Percentiles rank a stretch among this genome's conserved stretches.
Evolutionary conservation across 257 asterid species (phyloP).

Genomic region (Voacanga thouarsii): DNA sequence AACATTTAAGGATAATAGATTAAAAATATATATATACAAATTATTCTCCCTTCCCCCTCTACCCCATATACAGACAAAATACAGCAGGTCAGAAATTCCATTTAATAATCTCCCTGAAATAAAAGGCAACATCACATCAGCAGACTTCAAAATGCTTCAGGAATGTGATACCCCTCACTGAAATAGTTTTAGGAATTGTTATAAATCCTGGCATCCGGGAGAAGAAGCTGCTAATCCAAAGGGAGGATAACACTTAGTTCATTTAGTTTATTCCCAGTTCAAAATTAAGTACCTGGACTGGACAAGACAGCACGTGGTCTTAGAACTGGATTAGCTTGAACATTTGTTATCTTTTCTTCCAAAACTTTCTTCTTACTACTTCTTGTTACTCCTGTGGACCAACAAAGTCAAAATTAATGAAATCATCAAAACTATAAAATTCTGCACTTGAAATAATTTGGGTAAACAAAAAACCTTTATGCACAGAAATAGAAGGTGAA

Average conservation of each 20-base stretch:
- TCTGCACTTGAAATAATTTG: neutral
- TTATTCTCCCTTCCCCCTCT: neutral
- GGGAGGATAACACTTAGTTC: neutral
- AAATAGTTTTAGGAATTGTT: neutral
- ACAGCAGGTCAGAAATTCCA: neutral
- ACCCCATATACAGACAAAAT: neutral
- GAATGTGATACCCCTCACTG: neutral
- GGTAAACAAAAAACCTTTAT: constrained; percentile 41
- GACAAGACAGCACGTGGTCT: constrained; percentile 98
- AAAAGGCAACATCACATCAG: neutral
- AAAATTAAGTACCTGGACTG: constrained; percentile 60
- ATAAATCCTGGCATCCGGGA: neutral
- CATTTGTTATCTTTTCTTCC: constrained; percentile 39
- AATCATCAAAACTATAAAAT: neutral
- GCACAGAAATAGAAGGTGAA: constrained; percentile 29
- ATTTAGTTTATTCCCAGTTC: neutral
- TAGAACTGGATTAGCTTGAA: constrained; percentile 57
- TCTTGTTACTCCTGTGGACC: constrained; percentile 30
- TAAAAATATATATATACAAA: too few species aligned
- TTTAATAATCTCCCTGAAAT: neutral
- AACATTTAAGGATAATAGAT: neutral
- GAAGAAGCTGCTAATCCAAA: neutral
- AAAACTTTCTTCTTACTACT: constrained; percentile 29
- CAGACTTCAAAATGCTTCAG: neutral
- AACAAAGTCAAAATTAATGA: constrained; percentile 1